A percentile compares a stretch with the other conserved stretches of the same genome.
Conservation (phyloP, 1,139 yeast genomes). For the Nakaseomyces delphensis region DNA sequence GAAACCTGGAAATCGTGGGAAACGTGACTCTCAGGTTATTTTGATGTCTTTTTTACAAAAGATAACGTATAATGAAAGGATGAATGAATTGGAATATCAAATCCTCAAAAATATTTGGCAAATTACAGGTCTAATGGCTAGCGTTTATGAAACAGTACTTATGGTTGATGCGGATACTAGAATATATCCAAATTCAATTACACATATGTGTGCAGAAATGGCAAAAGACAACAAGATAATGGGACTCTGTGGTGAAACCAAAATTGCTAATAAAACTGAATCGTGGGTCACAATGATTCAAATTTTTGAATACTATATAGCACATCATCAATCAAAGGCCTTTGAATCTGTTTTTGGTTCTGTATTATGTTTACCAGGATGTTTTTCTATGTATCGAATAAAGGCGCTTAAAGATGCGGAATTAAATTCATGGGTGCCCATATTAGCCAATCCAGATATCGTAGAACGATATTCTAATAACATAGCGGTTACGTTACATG, state of each 20-base stretch:
- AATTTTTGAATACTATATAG: slow-evolving; percentile 90
- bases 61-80: slow-evolving; percentile 89
- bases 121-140: slow-evolving; percentile 82
- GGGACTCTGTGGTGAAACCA: slow-evolving; percentile 98
- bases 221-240: slow-evolving; percentile 80
- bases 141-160: slow-evolving; percentile 70
- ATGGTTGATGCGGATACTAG: slow-evolving; percentile 98
- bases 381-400: slow-evolving; percentile 92
- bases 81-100: slow-evolving; percentile 89
- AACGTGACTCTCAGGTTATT: slow-evolving; percentile 92
- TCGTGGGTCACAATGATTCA: slow-evolving; percentile 95
- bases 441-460: slow-evolving; percentile 90
- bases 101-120: slow-evolving; percentile 72
- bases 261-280: slow-evolving; percentile 74
- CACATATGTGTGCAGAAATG: slow-evolving; percentile 91
- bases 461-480: slow-evolving; percentile 92
- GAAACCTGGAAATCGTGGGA: slow-evolving; percentile 97
- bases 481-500: slow-evolving; percentile 78
- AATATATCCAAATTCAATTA: slow-evolving; percentile 80
- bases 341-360: slow-evolving; percentile 95
- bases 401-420: slow-evolving; percentile 74
- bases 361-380: slow-evolving; percentile 96
- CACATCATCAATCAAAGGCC: slow-evolving; percentile 94
- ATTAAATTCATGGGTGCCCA: slow-evolving; percentile 79
- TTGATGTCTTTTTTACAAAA: slow-evolving; percentile 88